Evolutionary conservation across 139 green algal genomes (phyloP).

Genomic region (Picochlorum sp.): DNA sequence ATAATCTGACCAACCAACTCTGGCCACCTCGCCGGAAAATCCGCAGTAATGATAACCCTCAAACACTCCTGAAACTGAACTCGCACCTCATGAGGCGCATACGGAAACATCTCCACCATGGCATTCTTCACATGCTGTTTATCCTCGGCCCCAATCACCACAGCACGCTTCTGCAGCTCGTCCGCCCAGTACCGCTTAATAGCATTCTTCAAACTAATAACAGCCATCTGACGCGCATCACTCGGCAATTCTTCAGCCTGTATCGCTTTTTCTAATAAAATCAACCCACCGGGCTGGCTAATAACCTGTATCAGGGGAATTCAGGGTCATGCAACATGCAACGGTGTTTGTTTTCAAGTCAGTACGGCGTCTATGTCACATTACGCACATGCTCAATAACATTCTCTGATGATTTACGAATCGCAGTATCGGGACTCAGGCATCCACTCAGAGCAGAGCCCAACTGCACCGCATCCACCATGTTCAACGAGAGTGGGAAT

Average conservation of each 20-base stretch:
- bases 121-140: constrained; percentile 58
- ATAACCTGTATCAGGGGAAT: constrained; percentile 1
- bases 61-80: constrained; percentile 81
- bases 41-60: constrained; percentile 63
- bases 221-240: constrained; percentile 72
- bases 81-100: constrained; percentile 46
- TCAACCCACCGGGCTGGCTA: constrained; percentile 14
- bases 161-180: too few species aligned
- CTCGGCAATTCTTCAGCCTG: constrained; percentile 57
- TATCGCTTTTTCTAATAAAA: constrained; percentile 74
- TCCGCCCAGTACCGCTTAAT: constrained; percentile 66
- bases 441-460: constrained; percentile 48
- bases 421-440: constrained; percentile 41
- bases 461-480: constrained; percentile 58
- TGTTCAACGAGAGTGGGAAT: not conserved
- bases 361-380: too few species aligned
- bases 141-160: constrained; percentile 47
- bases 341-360: too few species aligned
- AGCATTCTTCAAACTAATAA: constrained; percentile 93
- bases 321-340: too few species aligned
- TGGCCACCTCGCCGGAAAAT: constrained; percentile 86
- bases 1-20: constrained; percentile 44
- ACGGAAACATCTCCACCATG: constrained; percentile 19
- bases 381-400: constrained; percentile 57
- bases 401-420: constrained; percentile 55